These are phyloP conservation scores for Furcasterigmium furcatum DNA, from an alignment of 2,329 filamentous ascomycete species.

Conservation along the genomic window DNA sequence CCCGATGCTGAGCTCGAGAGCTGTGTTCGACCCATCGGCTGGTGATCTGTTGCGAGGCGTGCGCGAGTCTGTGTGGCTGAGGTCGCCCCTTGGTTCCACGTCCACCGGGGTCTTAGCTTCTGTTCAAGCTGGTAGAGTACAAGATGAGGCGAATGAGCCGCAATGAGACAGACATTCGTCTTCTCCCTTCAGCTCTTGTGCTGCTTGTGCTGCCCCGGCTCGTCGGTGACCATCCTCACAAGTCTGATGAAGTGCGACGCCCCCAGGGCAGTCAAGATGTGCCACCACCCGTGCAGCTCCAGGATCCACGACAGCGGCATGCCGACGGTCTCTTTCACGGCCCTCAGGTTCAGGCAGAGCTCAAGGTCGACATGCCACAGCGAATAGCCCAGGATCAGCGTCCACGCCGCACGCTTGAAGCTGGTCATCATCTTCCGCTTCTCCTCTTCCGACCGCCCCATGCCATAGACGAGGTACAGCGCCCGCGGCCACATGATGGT, in stretches of 20 bases:
- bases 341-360: conserved; percentile 44
- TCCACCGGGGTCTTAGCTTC: no score
- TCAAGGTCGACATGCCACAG: conserved; percentile 58
- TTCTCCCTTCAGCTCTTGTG: neutral
- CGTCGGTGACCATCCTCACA: conserved; percentile 16
- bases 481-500: conserved; percentile 26
- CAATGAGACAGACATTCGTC: neutral
- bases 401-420: conserved; percentile 22
- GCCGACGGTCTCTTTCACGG: conserved; percentile 39
- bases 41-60: no score
- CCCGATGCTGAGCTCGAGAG: neutral
- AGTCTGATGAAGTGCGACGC: conserved; percentile 37
- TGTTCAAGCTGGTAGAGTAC: no score
- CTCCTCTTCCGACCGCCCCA: conserved; percentile 19
- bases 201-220: neutral
- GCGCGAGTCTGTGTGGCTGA: no score
- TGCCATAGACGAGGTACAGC: conserved; percentile 28
- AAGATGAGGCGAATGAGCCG: neutral
- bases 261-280: conserved; percentile 54
- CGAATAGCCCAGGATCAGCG: conserved; percentile 41
- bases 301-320: conserved; percentile 53
- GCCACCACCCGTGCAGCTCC: conserved; percentile 64
- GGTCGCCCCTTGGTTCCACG: no score
- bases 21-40: no score
- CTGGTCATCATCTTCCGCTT: conserved; percentile 21